Percentiles rank a stretch among this genome's conserved stretches.
These are phyloP conservation scores for Dipteronia dyeriana DNA, from an alignment of 345 rosid genomes.

Conservation along the genomic window DNA sequence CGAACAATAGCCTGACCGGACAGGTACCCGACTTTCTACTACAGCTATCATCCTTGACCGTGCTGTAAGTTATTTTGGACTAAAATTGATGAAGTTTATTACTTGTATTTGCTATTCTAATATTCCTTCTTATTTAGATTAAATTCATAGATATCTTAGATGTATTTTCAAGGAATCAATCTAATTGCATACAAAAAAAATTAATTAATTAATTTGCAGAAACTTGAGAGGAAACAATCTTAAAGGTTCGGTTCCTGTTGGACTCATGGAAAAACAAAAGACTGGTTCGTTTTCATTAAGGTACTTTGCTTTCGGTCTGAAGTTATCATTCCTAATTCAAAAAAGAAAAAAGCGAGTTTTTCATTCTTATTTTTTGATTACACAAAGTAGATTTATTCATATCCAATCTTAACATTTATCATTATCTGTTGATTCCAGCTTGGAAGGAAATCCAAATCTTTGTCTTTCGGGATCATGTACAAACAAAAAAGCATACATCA, in stretches of 20 bases:
- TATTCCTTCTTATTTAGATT: too few relatives aligned
- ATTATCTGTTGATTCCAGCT: background rate
- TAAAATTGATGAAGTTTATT: background rate
- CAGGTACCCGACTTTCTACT: slow-evolving; percentile 42
- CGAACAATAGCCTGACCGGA: slow-evolving; percentile 48
- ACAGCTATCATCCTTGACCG: slow-evolving; percentile 29
- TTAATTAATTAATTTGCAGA: slow-evolving; percentile 21
- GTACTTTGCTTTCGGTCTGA: background rate
- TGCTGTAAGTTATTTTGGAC: slow-evolving; percentile 37
- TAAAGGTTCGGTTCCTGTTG: slow-evolving; percentile 41
- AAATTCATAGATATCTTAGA: too few relatives aligned
- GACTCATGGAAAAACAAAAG: slow-evolving; percentile 27
- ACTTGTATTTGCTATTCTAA: too few relatives aligned
- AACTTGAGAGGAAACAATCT: slow-evolving; percentile 45
- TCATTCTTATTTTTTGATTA: too few relatives aligned
- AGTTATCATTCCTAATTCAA: too few relatives aligned
- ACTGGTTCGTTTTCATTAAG: slow-evolving; percentile 30
- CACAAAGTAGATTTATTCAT: too few relatives aligned
- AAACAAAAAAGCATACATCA: slow-evolving; percentile 18
- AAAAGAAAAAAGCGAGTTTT: too few relatives aligned
- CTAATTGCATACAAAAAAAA: too few relatives aligned
- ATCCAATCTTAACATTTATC: background rate
- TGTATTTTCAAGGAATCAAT: too few relatives aligned
- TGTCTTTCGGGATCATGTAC: slow-evolving; percentile 18
- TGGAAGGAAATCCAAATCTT: slow-evolving; percentile 13